These are phyloP conservation scores for Spencermartinsiella europaea DNA, from an alignment of 805 yeast genomes.

Conservation along the genomic window DNA sequence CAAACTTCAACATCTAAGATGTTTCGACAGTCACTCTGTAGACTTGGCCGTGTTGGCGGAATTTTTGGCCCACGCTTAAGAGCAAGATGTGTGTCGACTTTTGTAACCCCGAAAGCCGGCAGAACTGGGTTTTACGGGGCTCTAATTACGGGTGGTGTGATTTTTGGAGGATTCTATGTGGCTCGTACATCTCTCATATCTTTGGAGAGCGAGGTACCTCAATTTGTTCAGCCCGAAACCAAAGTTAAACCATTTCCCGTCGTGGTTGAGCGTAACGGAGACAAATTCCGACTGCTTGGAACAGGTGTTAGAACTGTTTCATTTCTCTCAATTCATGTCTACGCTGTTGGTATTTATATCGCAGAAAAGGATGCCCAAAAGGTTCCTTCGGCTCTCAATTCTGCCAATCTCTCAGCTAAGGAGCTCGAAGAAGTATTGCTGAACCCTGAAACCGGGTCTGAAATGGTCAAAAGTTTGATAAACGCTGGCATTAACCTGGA, in stretches of 20 bases:
- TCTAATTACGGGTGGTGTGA: not conserved
- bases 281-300: slow-evolving; percentile 57
- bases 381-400: slow-evolving; percentile 21
- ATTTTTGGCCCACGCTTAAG: not conserved
- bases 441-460: slow-evolving; percentile 48
- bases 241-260: slow-evolving; percentile 32
- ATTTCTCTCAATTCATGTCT: slow-evolving; percentile 74
- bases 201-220: not conserved
- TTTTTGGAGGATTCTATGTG: not conserved
- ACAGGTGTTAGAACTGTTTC: slow-evolving; percentile 82
- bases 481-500: slow-evolving; percentile 56
- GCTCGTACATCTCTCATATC: not conserved
- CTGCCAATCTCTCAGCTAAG: slow-evolving; percentile 7
- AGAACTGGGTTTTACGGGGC: not conserved
- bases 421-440: slow-evolving; percentile 23
- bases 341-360: slow-evolving; percentile 79
- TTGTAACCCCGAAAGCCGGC: not conserved
- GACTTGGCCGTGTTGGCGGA: not conserved
- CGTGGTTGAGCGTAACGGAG: slow-evolving; percentile 24
- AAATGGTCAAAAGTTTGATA: slow-evolving; percentile 47
- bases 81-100: not conserved
- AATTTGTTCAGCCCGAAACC: slow-evolving; percentile 31
- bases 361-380: slow-evolving; percentile 48
- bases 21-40: not conserved
- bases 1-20: too few species aligned